Percentiles rank a stretch among this genome's conserved stretches.
Conservation (phyloP, 2,329 filamentous ascomycete species). For the Xylariales sp. region DNA sequence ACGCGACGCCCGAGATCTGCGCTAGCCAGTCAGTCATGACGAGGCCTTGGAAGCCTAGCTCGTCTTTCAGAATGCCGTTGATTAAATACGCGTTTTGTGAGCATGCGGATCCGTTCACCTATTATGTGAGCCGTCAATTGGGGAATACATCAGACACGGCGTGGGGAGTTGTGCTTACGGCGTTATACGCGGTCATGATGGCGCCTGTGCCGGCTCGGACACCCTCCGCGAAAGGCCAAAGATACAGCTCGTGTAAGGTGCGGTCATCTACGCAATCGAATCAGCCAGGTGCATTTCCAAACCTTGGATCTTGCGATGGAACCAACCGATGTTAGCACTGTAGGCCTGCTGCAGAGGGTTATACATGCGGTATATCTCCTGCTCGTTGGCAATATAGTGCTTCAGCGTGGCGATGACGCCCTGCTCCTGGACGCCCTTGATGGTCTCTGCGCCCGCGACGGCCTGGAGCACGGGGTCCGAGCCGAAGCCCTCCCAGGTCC, state of each 20-base stretch:
- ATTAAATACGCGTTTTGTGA: conserved; percentile 76
- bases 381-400: conserved; percentile 67
- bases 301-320: not conserved
- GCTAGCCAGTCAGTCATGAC: conserved; percentile 81
- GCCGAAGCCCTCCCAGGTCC: conserved; percentile 82
- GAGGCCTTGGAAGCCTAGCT: conserved; percentile 78
- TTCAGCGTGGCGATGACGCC: conserved; percentile 69
- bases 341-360: conserved; percentile 63
- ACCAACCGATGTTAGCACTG: conserved; percentile 74
- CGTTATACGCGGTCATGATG: conserved; percentile 87
- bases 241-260: conserved; percentile 75
- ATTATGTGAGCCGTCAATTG: conserved; percentile 45
- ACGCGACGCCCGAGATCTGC: conserved; percentile 78
- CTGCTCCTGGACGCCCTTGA: conserved; percentile 66
- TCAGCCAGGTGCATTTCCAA: conserved; percentile 27
- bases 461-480: conserved; percentile 74
- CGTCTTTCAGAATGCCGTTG: conserved; percentile 78
- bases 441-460: conserved; percentile 61
- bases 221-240: conserved; percentile 83
- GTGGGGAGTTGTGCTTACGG: conserved; percentile 49
- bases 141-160: not conserved
- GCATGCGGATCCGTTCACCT: conserved; percentile 73
- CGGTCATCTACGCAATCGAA: conserved; percentile 45
- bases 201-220: conserved; percentile 81
- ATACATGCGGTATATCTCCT: conserved; percentile 66